Conservation (phyloP, 2,329 filamentous ascomycete genomes). For the Colletotrichum simmondsii region DNA sequence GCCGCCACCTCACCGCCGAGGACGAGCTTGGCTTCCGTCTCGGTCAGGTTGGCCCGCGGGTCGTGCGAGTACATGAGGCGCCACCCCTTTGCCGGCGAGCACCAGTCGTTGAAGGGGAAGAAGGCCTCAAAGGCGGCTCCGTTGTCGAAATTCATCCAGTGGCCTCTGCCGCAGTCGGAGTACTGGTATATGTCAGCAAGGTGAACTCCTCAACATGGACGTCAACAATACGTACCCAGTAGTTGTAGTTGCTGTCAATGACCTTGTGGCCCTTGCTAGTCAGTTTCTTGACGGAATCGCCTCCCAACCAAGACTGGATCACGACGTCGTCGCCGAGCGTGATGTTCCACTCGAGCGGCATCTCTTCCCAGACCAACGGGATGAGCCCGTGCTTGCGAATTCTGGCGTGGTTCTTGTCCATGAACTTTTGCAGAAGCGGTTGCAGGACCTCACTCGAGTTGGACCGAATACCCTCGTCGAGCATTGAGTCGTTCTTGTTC, state of each 20-base stretch:
- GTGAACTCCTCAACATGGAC: neutral
- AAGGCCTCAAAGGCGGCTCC: conserved; percentile 60
- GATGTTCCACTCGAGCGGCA: conserved; percentile 82
- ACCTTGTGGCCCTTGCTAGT: conserved; percentile 75
- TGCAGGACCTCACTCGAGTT: conserved; percentile 73
- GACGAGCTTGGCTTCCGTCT: conserved; percentile 72
- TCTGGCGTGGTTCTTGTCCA: conserved; percentile 75
- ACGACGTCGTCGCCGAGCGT: conserved; percentile 77
- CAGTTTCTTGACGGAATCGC: conserved; percentile 68
- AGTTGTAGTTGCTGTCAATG: conserved; percentile 80
- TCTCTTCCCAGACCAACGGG: conserved; percentile 90
- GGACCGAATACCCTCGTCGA: conserved; percentile 78
- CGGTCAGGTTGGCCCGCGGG: conserved; percentile 72
- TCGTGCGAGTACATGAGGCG: conserved; percentile 83
- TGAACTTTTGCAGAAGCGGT: conserved; percentile 82
- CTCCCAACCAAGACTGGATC: conserved; percentile 82
- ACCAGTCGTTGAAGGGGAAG: conserved; percentile 86
- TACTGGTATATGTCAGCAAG: conserved; percentile 60
- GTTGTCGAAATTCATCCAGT: conserved; percentile 79
- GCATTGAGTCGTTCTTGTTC: conserved; percentile 77
- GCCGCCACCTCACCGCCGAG: conserved; percentile 85
- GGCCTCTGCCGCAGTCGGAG: conserved; percentile 84
- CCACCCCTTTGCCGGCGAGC: conserved; percentile 84
- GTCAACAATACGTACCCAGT: conserved; percentile 67
- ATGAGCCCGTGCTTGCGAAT: conserved; percentile 72